These are phyloP conservation scores for Diplodia mutila DNA, from an alignment of 2,329 filamentous ascomycete species.

Conservation along the genomic window DNA sequence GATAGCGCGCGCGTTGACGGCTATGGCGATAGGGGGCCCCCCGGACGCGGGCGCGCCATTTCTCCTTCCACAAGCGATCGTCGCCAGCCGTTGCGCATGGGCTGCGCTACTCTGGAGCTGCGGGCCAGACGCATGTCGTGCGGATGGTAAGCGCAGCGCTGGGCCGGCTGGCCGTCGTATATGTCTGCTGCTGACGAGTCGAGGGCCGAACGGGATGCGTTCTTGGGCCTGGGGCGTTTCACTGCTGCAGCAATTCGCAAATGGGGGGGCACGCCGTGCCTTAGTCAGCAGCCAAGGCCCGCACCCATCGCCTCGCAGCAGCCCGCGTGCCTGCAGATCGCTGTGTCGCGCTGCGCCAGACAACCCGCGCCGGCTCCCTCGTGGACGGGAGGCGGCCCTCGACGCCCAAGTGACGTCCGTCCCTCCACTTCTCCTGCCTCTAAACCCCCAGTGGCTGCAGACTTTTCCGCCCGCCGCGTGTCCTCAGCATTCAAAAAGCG, in stretches of 20 bases:
- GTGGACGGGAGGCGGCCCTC: not conserved
- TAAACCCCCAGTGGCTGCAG: not conserved
- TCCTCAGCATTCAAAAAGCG: not conserved
- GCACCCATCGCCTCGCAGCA: not conserved
- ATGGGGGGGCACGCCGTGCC: not conserved
- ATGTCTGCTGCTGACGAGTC: slow-evolving; percentile 9
- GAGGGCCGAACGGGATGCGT: not conserved
- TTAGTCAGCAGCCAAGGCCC: slow-evolving; percentile 10
- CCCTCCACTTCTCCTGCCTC: slow-evolving; percentile 15
- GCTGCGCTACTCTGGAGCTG: not conserved
- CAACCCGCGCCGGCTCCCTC: slow-evolving; percentile 10
- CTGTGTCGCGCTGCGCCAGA: slow-evolving; percentile 10
- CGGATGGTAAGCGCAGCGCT: not conserved
- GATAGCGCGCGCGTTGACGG: slow-evolving; percentile 8
- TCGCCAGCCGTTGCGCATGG: slow-evolving; percentile 14
- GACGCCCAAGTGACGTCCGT: slow-evolving; percentile 1
- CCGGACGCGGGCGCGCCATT: not conserved
- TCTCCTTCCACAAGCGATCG: slow-evolving; percentile 1
- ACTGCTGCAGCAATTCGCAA: not conserved
- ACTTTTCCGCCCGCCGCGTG: slow-evolving; percentile 13
- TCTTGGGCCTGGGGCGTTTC: slow-evolving; percentile 11
- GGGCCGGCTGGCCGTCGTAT: no score
- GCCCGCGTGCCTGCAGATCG: slow-evolving; percentile 18
- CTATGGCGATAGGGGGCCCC: not conserved
- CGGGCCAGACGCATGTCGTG: not conserved